phyloP scores from a whole-genome alignment of 2,329 filamentous ascomycete genomes.

The Colletotrichum cereale region DNA sequence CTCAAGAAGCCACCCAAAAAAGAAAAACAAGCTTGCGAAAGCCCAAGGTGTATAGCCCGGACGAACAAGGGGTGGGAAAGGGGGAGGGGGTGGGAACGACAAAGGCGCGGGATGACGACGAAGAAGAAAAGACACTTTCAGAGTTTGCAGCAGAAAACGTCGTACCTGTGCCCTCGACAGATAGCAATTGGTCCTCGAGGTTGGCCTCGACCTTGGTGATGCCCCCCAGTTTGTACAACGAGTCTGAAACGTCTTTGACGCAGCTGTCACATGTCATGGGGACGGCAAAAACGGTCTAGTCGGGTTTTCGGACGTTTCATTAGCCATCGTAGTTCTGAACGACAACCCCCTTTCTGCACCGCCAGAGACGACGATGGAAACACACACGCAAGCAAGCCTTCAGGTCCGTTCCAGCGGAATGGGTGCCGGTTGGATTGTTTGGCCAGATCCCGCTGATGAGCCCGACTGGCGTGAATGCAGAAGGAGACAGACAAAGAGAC shows the following conservation, averaged over 20 bases:
- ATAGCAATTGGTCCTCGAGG: conserved; percentile 84
- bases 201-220: conserved; percentile 87
- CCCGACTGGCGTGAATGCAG: neutral
- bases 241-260: conserved; percentile 85
- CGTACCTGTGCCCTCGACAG: conserved; percentile 84
- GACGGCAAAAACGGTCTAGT: conserved; percentile 92
- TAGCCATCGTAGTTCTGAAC: conserved; percentile 43
- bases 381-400: neutral
- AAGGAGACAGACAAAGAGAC: neutral
- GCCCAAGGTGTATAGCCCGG: conserved; percentile 11
- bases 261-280: conserved; percentile 92
- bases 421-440: neutral
- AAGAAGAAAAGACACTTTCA: neutral
- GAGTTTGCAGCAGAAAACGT: conserved; percentile 37
- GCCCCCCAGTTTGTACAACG: conserved; percentile 81
- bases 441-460: neutral
- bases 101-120: neutral
- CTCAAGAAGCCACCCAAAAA: neutral
- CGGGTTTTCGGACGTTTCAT: conserved; percentile 52
- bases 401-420: neutral
- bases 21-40: conserved; percentile 15
- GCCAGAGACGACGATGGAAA: neutral
- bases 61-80: neutral
- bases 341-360: neutral
- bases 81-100: neutral